These are phyloP conservation scores for Phaeolepiota aurea DNA, from an alignment of 768 basidiomycete genomes.

Conservation along the genomic window DNA sequence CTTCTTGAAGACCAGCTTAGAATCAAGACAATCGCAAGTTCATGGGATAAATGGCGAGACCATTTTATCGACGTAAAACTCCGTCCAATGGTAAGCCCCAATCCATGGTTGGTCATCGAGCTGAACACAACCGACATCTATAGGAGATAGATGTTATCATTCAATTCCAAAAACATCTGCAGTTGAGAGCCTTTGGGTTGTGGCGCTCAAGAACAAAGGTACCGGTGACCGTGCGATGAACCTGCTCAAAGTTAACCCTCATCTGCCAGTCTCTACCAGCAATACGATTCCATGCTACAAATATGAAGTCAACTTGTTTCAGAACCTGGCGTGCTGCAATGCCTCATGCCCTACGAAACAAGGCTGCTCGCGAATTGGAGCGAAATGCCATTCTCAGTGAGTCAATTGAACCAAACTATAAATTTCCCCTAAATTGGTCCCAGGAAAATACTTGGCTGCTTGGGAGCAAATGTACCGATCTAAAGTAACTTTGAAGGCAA, in stretches of 20 bases:
- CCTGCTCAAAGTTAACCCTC: conserved; percentile 4
- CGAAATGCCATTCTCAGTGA: conserved; percentile 48
- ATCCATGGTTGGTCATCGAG: background rate
- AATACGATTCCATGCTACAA: conserved; percentile 62
- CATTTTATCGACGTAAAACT: conserved; percentile 58
- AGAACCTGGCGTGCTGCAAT: conserved; percentile 58
- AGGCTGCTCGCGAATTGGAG: conserved; percentile 57
- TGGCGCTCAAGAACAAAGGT: conserved; percentile 77
- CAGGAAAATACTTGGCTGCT: conserved; percentile 47
- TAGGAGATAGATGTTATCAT: conserved; percentile 55
- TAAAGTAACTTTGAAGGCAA: conserved; percentile 70
- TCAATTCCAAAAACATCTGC: conserved; percentile 48
- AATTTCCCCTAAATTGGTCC: conserved; percentile 7
- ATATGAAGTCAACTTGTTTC: conserved; percentile 56
- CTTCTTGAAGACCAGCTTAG: conserved; percentile 58
- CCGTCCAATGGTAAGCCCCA: conserved; percentile 48
- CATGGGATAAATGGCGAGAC: conserved; percentile 80
- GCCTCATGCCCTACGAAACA: conserved; percentile 60
- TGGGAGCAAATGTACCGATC: conserved; percentile 67
- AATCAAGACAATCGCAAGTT: conserved; percentile 34
- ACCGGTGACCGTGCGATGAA: background rate
- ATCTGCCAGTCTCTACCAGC: conserved; percentile 62
- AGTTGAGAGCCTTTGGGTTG: conserved; percentile 60
- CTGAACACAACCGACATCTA: conserved; percentile 1
- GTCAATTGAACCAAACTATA: conserved; percentile 13